Conservation (phyloP, 495 filamentous ascomycete genomes). For the Aspergillus diversus region DNA sequence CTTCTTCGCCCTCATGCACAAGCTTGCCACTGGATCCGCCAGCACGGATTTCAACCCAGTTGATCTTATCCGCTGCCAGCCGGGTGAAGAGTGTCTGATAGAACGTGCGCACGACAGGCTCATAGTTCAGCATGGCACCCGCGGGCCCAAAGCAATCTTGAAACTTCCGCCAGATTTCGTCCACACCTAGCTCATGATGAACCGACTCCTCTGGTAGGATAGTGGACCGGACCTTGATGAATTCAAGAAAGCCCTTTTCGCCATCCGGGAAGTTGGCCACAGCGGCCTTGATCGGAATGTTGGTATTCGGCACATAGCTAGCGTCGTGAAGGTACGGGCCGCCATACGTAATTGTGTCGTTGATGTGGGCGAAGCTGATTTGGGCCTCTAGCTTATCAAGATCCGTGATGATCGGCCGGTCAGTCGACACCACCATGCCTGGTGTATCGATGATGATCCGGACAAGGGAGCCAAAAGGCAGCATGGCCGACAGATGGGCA, state of each 20-base stretch:
- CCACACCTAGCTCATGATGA: constrained; percentile 23
- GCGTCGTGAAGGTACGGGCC: constrained; percentile 3
- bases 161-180: constrained; percentile 24
- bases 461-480: constrained; percentile 20
- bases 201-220: constrained; percentile 17
- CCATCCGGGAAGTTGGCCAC: constrained; percentile 18
- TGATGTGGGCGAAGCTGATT: constrained; percentile 22
- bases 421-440: constrained; percentile 26
- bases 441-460: constrained; percentile 18
- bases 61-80: constrained; percentile 17
- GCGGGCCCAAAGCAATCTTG: constrained; percentile 15
- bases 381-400: constrained; percentile 16
- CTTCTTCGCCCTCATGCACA: constrained; percentile 22
- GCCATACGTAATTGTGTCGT: constrained; percentile 9
- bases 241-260: constrained; percentile 10
- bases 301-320: constrained; percentile 20
- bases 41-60: constrained; percentile 24
- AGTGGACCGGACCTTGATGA: constrained; percentile 14
- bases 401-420: constrained; percentile 15
- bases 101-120: constrained; percentile 22
- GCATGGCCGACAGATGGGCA: constrained; percentile 27
- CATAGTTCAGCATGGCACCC: constrained; percentile 15
- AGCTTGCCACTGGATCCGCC: constrained; percentile 12
- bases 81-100: constrained; percentile 17
- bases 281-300: constrained; percentile 17